These are phyloP conservation scores for Fibroporia radiculosa DNA, from an alignment of 768 basidiomycete species.

Conservation along the genomic window DNA sequence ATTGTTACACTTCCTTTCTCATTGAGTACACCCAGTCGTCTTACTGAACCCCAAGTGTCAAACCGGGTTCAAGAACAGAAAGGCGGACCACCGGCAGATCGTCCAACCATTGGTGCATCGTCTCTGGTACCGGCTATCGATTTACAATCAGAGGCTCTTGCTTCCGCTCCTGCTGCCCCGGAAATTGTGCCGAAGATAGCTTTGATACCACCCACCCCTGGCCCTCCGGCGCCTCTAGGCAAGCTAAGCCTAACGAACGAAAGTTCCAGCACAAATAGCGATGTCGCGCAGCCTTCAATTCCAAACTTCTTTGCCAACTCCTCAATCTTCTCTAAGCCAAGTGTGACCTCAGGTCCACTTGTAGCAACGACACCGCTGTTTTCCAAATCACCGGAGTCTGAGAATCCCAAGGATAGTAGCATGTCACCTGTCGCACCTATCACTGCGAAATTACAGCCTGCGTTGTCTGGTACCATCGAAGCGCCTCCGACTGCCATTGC, in stretches of 20 bases:
- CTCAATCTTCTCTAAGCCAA: slow-evolving; percentile 33
- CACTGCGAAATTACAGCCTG: too few species aligned
- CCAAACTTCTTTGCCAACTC: slow-evolving; percentile 64
- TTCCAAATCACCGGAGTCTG: neutral
- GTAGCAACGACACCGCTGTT: neutral
- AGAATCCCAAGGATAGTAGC: too few species aligned
- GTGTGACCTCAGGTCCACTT: slow-evolving; percentile 3
- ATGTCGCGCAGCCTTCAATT: slow-evolving; percentile 24
- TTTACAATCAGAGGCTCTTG: slow-evolving; percentile 6
- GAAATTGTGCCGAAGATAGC: slow-evolving; percentile 20
- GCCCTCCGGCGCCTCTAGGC: slow-evolving; percentile 1
- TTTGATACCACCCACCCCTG: slow-evolving; percentile 23
- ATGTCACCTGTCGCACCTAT: too few species aligned
- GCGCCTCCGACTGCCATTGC: too few species aligned
- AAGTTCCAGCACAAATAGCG: slow-evolving; percentile 1
- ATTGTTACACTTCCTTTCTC: slow-evolving; percentile 60
- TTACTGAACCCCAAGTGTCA: neutral
- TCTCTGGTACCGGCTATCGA: neutral
- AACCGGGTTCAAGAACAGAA: neutral
- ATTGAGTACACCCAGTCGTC: slow-evolving; percentile 29
- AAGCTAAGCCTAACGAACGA: slow-evolving; percentile 2
- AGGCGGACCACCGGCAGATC: neutral
- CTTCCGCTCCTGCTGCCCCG: slow-evolving; percentile 10
- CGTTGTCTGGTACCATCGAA: too few species aligned
- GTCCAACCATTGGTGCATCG: too few species aligned